Evolutionary conservation across 495 filamentous ascomycete species (phyloP).

Genomic region (Mytilinidion resinicola): DNA sequence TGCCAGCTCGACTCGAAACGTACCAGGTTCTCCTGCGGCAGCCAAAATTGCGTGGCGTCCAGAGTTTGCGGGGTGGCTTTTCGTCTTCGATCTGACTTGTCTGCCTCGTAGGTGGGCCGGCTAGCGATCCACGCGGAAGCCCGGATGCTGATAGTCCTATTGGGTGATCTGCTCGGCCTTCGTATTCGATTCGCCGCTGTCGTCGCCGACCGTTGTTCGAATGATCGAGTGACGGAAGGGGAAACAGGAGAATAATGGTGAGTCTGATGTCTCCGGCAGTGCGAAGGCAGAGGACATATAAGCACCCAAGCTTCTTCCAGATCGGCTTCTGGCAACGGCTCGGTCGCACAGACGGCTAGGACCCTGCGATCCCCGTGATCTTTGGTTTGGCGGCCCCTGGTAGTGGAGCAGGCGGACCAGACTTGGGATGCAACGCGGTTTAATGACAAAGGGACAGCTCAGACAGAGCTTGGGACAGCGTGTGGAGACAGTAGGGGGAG

Average conservation of each 20-base stretch:
- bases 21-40: conserved; percentile 25
- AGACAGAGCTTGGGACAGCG: conserved; percentile 3
- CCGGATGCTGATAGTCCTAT: conserved; percentile 15
- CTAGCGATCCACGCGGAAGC: conserved; percentile 26
- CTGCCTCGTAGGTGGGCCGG: not conserved
- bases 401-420: conserved; percentile 7
- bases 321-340: conserved; percentile 10
- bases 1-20: conserved; percentile 24
- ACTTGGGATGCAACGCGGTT: too few relatives aligned
- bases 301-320: conserved; percentile 17
- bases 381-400: conserved; percentile 10
- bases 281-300: conserved; percentile 24
- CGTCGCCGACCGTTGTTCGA: too few relatives aligned
- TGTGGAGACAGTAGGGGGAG: conserved; percentile 11
- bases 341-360: conserved; percentile 20
- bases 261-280: not conserved
- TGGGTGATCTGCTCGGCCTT: conserved; percentile 3
- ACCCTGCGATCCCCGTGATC: conserved; percentile 17
- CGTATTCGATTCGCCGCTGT: not conserved
- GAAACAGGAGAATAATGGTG: not conserved
- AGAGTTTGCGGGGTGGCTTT: conserved; percentile 2
- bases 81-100: conserved; percentile 20
- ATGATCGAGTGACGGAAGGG: not conserved
- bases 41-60: conserved; percentile 22
- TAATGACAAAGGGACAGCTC: too few relatives aligned